These are phyloP conservation scores for Massarina eburnea DNA, from an alignment of 2,329 filamentous ascomycete genomes.

Conservation along the genomic window DNA sequence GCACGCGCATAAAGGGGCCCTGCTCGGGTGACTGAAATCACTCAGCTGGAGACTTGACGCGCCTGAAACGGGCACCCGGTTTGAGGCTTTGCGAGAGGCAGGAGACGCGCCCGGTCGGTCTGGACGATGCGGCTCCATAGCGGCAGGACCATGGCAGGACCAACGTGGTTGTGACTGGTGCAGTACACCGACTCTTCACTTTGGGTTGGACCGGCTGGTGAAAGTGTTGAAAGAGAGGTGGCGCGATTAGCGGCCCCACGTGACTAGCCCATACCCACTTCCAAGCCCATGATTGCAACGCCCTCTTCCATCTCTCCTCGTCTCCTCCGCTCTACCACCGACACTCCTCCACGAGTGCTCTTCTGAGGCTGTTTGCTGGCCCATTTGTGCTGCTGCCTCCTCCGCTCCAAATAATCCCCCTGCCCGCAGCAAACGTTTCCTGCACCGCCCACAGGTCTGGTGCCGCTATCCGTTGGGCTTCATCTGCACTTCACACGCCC, in stretches of 20 bases:
- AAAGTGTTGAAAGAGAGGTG: slow-evolving; percentile 3
- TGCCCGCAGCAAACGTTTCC: slow-evolving; percentile 19
- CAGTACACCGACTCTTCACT: slow-evolving; percentile 5
- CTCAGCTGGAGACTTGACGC: slow-evolving; percentile 15
- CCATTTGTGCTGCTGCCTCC: slow-evolving; percentile 33
- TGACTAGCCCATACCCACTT: background rate
- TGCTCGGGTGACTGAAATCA: slow-evolving; percentile 9
- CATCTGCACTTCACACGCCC: slow-evolving; percentile 38
- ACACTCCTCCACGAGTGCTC: slow-evolving; percentile 26
- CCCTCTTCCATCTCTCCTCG: slow-evolving; percentile 2
- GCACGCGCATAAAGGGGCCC: slow-evolving; percentile 19
- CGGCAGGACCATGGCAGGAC: background rate
- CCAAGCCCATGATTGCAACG: background rate
- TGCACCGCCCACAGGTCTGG: slow-evolving; percentile 15
- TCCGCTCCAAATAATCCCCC: slow-evolving; percentile 14
- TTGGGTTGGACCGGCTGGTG: background rate
- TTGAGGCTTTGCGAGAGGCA: slow-evolving; percentile 13
- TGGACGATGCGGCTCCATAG: background rate
- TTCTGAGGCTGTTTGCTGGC: slow-evolving; percentile 29
- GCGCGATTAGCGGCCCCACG: slow-evolving; percentile 1
- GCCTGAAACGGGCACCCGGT: slow-evolving; percentile 17
- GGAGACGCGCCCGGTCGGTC: background rate
- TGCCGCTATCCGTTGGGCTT: slow-evolving; percentile 40
- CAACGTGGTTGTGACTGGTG: background rate
- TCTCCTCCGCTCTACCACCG: slow-evolving; percentile 10